A percentile compares a stretch with the other conserved stretches of the same genome.
phyloP scores from a whole-genome alignment of 768 basidiomycete genomes.

The Porpolomopsis calyptriformis region DNA sequence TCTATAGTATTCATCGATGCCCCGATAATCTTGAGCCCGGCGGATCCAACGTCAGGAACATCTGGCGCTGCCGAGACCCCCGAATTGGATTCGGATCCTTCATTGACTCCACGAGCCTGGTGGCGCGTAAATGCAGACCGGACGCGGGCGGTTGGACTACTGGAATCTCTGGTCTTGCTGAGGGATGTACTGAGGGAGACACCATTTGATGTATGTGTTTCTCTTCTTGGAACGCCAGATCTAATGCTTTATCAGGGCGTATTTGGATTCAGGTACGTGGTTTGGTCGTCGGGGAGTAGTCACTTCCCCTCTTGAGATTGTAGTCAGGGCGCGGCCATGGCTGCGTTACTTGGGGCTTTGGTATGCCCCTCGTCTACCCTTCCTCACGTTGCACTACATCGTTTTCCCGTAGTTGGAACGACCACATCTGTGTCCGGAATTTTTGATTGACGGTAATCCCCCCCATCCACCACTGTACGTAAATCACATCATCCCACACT shows the following conservation, averaged over 20 bases:
- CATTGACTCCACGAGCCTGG: slow-evolving; percentile 52
- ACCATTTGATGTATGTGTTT: slow-evolving; percentile 51
- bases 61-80: slow-evolving; percentile 31
- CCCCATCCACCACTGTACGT: slow-evolving; percentile 70
- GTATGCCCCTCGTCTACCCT: slow-evolving; percentile 29
- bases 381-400: not conserved
- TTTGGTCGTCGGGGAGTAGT: not conserved
- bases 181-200: slow-evolving; percentile 47
- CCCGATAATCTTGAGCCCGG: slow-evolving; percentile 55
- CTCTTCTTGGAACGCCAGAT: not conserved
- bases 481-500: not conserved
- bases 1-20: slow-evolving; percentile 62
- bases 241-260: slow-evolving; percentile 42
- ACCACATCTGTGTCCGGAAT: slow-evolving; percentile 34
- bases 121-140: slow-evolving; percentile 48
- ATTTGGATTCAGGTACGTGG: slow-evolving; percentile 62
- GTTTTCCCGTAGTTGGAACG: slow-evolving; percentile 31
- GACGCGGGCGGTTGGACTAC: slow-evolving; percentile 43
- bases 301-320: slow-evolving; percentile 1
- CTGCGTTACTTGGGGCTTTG: slow-evolving; percentile 56
- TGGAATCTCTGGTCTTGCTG: slow-evolving; percentile 43
- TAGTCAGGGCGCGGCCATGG: slow-evolving; percentile 74
- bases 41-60: slow-evolving; percentile 34
- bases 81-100: slow-evolving; percentile 7
- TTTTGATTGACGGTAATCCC: slow-evolving; percentile 51